phyloP scores from a whole-genome alignment of 148 eudicot species.

The Persicaria maculosa region DNA sequence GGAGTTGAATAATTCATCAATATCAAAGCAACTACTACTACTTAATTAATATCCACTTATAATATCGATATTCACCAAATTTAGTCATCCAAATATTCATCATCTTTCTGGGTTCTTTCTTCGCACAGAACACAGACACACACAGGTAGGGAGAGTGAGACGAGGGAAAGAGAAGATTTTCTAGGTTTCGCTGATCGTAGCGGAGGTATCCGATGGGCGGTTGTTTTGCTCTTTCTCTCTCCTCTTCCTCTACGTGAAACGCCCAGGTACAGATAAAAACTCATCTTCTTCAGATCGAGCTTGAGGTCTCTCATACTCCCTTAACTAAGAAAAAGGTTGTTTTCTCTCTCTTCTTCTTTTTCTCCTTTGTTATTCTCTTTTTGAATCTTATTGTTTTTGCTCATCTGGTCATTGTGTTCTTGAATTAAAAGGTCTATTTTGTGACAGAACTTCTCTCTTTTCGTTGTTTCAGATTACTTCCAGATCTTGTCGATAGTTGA shows the following conservation, averaged over 20 bases:
- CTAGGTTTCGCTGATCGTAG: neutral
- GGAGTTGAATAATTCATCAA: too few species aligned
- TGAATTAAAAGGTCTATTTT: neutral
- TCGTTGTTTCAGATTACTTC: neutral
- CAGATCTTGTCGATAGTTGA: conserved; percentile 2
- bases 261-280: neutral
- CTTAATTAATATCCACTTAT: too few species aligned
- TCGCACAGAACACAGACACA: neutral
- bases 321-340: neutral
- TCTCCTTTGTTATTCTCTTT: too few species aligned
- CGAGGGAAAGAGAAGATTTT: neutral
- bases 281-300: neutral
- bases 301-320: neutral
- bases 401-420: neutral
- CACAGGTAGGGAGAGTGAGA: neutral
- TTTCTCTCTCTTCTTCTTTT: neutral
- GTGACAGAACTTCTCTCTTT: neutral
- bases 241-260: neutral
- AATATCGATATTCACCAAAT: too few species aligned
- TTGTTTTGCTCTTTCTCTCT: neutral
- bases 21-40: too few species aligned
- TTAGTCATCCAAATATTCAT: too few species aligned
- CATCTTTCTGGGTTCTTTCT: neutral
- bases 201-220: neutral
- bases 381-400: neutral